These are phyloP conservation scores for Hemisphaericaspora lyxosophila DNA, from an alignment of 1,139 yeast species.

Conservation along the genomic window DNA sequence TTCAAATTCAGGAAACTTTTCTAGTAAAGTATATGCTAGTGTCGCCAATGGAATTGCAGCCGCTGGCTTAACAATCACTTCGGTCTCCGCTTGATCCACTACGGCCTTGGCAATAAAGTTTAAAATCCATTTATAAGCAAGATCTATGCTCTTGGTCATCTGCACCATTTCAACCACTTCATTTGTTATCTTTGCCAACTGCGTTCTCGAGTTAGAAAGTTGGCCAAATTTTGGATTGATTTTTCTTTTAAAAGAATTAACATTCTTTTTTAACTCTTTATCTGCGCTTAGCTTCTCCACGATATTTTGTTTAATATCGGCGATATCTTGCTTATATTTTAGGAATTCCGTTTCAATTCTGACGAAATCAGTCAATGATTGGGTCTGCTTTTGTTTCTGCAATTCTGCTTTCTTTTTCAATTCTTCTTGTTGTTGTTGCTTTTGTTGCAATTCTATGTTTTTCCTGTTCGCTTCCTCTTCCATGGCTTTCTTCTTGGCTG, in stretches of 20 bases:
- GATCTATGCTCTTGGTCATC: constrained; percentile 40
- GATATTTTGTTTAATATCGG: constrained; percentile 57
- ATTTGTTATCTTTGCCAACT: constrained; percentile 50
- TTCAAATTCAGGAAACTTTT: constrained; percentile 61
- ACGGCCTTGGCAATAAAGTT: constrained; percentile 83
- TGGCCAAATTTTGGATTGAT: constrained; percentile 92
- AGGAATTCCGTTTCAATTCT: constrained; percentile 47
- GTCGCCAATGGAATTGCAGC: constrained; percentile 81
- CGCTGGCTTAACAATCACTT: constrained; percentile 75
- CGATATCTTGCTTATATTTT: constrained; percentile 56
- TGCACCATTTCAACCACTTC: constrained; percentile 53
- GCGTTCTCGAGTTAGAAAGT: constrained; percentile 67
- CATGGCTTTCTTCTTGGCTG: constrained; percentile 13
- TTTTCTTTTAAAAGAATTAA: constrained; percentile 56
- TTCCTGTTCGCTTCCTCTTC: constrained; percentile 15
- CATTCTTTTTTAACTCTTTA: constrained; percentile 42
- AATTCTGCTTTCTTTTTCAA: constrained; percentile 14
- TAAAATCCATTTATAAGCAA: constrained; percentile 69
- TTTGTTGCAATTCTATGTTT: constrained; percentile 6
- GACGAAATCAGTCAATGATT: constrained; percentile 31
- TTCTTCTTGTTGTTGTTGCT: constrained; percentile 16
- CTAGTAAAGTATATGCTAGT: constrained; percentile 56
- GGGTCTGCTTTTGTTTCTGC: constrained; percentile 16
- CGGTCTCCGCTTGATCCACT: constrained; percentile 91
- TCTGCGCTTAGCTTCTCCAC: constrained; percentile 47